Percentiles rank a stretch among this genome's conserved stretches.
Conservation (phyloP, 495 filamentous ascomycete species). For the Cercophora sp. region DNA sequence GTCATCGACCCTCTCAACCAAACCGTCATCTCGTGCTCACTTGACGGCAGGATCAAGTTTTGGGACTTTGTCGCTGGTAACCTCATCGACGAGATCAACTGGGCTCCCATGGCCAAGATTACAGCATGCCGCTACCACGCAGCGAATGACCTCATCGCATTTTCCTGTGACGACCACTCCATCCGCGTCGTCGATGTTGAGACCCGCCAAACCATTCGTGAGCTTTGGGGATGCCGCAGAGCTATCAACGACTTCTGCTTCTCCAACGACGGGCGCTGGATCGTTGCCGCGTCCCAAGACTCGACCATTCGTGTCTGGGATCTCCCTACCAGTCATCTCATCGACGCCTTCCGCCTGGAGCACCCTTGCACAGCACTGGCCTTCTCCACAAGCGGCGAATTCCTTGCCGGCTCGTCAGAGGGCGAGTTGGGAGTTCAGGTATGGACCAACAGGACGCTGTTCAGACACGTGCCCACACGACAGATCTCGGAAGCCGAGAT, state of each 20-base stretch:
- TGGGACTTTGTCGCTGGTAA: slow-evolving; percentile 86
- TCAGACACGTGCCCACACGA: slow-evolving; percentile 78
- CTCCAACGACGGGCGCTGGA: slow-evolving; percentile 90
- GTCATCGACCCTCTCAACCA: slow-evolving; percentile 80
- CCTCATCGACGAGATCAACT: slow-evolving; percentile 77
- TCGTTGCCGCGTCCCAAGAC: slow-evolving; percentile 83
- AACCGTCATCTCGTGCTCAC: slow-evolving; percentile 73
- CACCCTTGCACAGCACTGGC: slow-evolving; percentile 76
- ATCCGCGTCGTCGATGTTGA: slow-evolving; percentile 88
- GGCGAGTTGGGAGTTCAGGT: slow-evolving; percentile 84
- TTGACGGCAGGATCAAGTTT: slow-evolving; percentile 96
- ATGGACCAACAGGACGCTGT: slow-evolving; percentile 90
- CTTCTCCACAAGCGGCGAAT: slow-evolving; percentile 88
- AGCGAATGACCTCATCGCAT: slow-evolving; percentile 79
- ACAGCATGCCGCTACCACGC: slow-evolving; percentile 76
- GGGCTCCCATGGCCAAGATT: slow-evolving; percentile 72
- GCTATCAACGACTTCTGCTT: slow-evolving; percentile 84
- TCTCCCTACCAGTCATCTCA: slow-evolving; percentile 87
- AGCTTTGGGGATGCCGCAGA: slow-evolving; percentile 84
- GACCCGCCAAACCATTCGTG: slow-evolving; percentile 83
- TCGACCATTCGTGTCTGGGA: slow-evolving; percentile 87
- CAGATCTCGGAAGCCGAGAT: slow-evolving; percentile 75
- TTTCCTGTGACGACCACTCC: slow-evolving; percentile 83
- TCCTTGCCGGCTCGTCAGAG: slow-evolving; percentile 80
- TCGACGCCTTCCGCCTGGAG: slow-evolving; percentile 77